Percentiles rank a stretch among this genome's conserved stretches.
Conservation (phyloP, 1,284 basidiomycete species). For the Lentinula novae-zelandiae region DNA sequence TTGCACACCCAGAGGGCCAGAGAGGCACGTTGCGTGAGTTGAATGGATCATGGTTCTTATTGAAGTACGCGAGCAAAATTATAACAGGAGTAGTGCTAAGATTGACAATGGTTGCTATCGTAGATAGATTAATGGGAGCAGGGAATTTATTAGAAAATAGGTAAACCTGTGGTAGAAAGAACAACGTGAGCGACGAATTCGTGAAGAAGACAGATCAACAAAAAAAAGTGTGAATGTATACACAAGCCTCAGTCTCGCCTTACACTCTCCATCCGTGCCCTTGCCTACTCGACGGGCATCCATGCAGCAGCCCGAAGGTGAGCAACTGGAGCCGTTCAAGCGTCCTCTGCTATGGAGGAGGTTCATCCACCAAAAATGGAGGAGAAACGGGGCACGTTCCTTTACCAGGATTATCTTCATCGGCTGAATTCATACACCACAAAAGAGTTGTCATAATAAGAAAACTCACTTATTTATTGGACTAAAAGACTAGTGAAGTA, state of each 20-base stretch:
- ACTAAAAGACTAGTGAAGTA: neutral
- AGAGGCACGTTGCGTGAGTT: too few species aligned
- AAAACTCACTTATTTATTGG: conserved; percentile 27
- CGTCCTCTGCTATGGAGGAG: conserved; percentile 17
- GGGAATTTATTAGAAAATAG: too few species aligned
- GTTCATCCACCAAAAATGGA: conserved; percentile 28
- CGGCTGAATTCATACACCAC: conserved; percentile 30
- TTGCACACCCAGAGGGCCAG: too few species aligned
- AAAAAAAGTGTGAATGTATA: neutral
- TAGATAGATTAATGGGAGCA: too few species aligned
- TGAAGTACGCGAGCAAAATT: too few species aligned
- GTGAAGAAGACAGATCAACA: neutral
- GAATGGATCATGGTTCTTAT: too few species aligned
- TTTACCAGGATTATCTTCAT: conserved; percentile 87
- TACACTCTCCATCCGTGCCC: conserved; percentile 74
- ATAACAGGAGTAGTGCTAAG: too few species aligned
- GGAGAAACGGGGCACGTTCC: conserved; percentile 60
- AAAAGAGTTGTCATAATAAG: conserved; percentile 18
- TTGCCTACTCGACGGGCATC: conserved; percentile 23
- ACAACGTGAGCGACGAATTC: neutral
- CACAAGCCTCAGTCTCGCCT: conserved; percentile 76
- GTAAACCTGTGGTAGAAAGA: neutral
- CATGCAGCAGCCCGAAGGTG: neutral
- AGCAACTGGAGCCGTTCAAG: conserved; percentile 13
- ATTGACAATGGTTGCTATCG: too few species aligned